Evolutionary conservation across 2,329 filamentous ascomycete species (phyloP).

Genomic region (Chaetomiaceae sp.): DNA sequence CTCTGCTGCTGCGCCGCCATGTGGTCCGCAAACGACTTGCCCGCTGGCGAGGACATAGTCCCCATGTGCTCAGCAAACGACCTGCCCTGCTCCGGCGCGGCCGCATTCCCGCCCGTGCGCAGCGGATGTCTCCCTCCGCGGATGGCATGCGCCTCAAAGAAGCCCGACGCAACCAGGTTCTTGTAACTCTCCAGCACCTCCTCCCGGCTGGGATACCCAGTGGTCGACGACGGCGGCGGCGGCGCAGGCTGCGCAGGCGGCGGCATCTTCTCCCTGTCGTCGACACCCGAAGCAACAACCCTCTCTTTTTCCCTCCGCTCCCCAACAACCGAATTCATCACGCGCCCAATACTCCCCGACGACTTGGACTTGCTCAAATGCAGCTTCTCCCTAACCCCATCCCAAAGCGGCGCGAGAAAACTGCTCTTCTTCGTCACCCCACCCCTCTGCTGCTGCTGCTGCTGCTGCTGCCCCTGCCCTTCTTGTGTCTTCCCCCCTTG

Average conservation of each 20-base stretch:
- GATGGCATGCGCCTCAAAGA: constrained; percentile 56
- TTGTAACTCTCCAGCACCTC: constrained; percentile 55
- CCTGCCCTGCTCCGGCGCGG: background rate
- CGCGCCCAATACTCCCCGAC: constrained; percentile 22
- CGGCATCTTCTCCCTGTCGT: background rate
- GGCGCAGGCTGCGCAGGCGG: background rate
- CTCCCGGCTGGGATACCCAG: constrained; percentile 38
- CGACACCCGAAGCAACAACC: background rate
- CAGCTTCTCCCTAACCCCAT: constrained; percentile 32
- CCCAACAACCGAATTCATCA: constrained; percentile 8
- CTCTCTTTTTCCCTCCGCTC: background rate
- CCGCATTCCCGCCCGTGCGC: background rate
- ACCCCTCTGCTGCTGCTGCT: background rate
- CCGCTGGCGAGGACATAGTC: background rate
- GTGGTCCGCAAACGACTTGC: constrained; percentile 13
- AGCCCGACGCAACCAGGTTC: constrained; percentile 52
- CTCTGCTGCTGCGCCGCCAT: constrained; percentile 19
- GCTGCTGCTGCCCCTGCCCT: constrained; percentile 12
- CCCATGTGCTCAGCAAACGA: constrained; percentile 11
- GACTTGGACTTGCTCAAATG: constrained; percentile 26
- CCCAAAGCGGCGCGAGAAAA: constrained; percentile 33
- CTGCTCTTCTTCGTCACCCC: constrained; percentile 21
- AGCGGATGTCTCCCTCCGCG: constrained; percentile 49
- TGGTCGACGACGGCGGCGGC: constrained; percentile 21
- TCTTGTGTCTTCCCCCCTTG: background rate